phyloP scores from a whole-genome alignment of 2,329 filamentous ascomycete species.

The Ciborinia camelliae region DNA sequence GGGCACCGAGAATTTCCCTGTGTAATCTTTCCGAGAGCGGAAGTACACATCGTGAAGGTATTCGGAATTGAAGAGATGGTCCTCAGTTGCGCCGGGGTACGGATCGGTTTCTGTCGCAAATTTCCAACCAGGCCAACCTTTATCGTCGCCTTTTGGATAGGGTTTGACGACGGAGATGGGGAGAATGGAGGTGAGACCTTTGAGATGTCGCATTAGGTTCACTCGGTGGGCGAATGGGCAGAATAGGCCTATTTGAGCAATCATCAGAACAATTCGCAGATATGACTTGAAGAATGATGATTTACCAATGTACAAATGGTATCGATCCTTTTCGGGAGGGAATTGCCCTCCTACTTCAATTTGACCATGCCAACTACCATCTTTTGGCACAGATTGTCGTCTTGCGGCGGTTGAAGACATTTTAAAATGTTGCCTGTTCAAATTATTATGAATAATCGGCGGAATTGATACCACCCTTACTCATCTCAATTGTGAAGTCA shows the following conservation, averaged over 20 bases:
- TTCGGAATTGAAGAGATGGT: constrained; percentile 45
- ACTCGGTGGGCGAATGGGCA: constrained; percentile 60
- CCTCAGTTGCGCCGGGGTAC: neutral
- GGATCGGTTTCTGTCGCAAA: constrained; percentile 20
- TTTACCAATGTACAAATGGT: constrained; percentile 40
- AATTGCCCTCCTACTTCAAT: constrained; percentile 23
- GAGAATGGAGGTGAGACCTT: constrained; percentile 76
- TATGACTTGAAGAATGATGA: neutral
- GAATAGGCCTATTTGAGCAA: constrained; percentile 11
- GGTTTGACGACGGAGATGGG: constrained; percentile 16
- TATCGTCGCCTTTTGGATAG: constrained; percentile 8
- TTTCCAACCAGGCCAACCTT: constrained; percentile 18
- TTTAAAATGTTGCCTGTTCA: neutral
- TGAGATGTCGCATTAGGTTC: constrained; percentile 81
- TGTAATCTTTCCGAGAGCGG: constrained; percentile 58
- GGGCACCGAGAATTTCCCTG: constrained; percentile 64
- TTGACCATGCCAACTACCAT: constrained; percentile 6
- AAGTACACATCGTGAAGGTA: constrained; percentile 65
- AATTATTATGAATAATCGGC: neutral
- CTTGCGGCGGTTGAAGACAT: neutral
- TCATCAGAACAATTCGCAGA: neutral
- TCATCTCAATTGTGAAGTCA: neutral
- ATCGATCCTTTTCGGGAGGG: constrained; percentile 69
- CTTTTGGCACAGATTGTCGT: constrained; percentile 1
- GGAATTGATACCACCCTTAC: neutral